phyloP scores from a whole-genome alignment of 1,284 basidiomycete species.

The Ceratobasidium sp. region DNA sequence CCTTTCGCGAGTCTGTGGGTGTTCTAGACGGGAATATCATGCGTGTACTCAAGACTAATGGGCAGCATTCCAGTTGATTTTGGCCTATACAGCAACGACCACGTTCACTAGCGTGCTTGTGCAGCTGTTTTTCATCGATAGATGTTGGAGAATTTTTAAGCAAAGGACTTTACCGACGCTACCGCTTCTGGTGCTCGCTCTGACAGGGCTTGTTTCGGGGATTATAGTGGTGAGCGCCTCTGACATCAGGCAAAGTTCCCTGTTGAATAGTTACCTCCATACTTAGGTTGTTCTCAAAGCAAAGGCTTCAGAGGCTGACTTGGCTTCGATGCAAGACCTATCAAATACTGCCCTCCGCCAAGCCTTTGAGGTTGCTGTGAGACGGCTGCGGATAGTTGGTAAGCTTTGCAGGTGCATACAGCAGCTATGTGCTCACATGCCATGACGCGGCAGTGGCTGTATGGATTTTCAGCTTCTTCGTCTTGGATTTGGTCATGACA shows the following conservation, averaged over 20 bases:
- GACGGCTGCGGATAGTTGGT: neutral
- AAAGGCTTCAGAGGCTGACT: neutral
- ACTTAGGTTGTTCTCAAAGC: neutral
- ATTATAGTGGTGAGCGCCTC: neutral
- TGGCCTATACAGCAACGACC: neutral
- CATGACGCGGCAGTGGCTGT: neutral
- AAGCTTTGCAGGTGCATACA: neutral
- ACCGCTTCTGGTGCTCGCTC: neutral
- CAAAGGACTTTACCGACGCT: neutral
- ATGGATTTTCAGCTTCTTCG: neutral
- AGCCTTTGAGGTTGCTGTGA: neutral
- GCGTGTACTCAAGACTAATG: neutral
- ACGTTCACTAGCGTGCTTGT: neutral
- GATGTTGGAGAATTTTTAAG: neutral
- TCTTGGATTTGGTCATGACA: neutral
- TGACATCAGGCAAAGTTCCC: no score
- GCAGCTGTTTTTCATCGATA: neutral
- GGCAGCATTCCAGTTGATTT: neutral
- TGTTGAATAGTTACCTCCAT: no score
- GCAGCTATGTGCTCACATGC: neutral
- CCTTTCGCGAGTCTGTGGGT: neutral
- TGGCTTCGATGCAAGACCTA: neutral
- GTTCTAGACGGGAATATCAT: neutral
- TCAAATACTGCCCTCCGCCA: neutral
- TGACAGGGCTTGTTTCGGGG: neutral